Evolutionary conservation across 176 grass and related monocot genomes (phyloP), one percentile per base, ranked within the genome.

Genomic region (Oryza punctata): DNA sequence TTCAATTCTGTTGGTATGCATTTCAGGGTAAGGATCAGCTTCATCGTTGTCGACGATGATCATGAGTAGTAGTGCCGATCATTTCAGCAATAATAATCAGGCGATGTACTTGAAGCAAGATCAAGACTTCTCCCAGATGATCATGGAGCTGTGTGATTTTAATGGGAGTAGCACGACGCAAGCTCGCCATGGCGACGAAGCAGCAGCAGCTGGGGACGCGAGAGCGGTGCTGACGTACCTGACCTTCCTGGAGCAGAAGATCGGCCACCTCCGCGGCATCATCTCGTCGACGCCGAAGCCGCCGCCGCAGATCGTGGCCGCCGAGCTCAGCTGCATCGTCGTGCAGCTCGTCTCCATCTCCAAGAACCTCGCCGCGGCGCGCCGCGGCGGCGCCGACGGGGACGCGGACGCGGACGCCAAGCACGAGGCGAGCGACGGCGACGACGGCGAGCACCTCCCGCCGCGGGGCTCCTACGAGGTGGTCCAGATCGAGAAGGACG

Each of bases 271-370:
- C 75, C 89, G 87, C 46, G 84, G 87, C 75, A 89, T 89, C 33
- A 61, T 94, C 73, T 50, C 72, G 25, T 72, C 92, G 40, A 74
- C 90, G 71, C 69, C 85, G 13, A 41, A 60, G 16, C 84, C 77
- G 32, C 80, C 41, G 78, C 87, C 84, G 67, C 89, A 94, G 81
- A 83, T 94, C 78, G 92, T 94, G 18, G 87, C 92, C 27, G 84
- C 87, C 70, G 92, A 94, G 82, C 89, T 94, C 63, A 87, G 87
- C 25, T 91, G 87, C 92, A 94, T 94, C 54, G 86, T 91, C 66
- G 85, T 85, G 66, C 92, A 94, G 76, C 87, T 94, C 83, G 18
- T 85, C 72, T 89, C 92, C 72, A 87, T 86, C 67, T 85, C 89
- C 74, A 78, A 83, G 33, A 85, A 70, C 87, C 92, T 94, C 75